These are phyloP conservation scores for Vanrija pseudolonga DNA, from an alignment of 1,284 basidiomycete genomes.

Conservation along the genomic window DNA sequence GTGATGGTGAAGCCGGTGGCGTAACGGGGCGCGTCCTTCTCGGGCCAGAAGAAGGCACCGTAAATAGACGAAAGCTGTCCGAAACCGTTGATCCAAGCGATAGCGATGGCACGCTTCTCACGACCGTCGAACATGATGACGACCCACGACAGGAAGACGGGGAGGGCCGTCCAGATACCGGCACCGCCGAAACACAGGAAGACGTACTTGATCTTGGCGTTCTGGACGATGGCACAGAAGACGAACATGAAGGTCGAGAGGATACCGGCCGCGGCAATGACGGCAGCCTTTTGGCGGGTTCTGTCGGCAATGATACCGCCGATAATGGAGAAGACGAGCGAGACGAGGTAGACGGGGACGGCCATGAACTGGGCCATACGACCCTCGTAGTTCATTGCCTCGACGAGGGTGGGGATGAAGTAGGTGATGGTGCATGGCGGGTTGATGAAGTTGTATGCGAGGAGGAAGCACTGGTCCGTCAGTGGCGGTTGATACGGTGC, in stretches of 20 bases:
- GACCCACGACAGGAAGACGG: constrained; percentile 39
- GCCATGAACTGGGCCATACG: constrained; percentile 15
- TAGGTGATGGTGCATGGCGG: constrained; percentile 13
- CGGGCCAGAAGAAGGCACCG: constrained; percentile 47
- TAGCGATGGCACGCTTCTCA: constrained; percentile 39
- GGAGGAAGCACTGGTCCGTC: constrained; percentile 1
- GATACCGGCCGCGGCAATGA: constrained; percentile 1
- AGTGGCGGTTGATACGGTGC: not conserved
- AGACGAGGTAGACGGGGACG: constrained; percentile 9
- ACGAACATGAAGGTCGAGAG: constrained; percentile 3
- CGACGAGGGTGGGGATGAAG: constrained; percentile 10
- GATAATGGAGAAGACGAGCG: constrained; percentile 5
- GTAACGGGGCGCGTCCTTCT: constrained; percentile 31
- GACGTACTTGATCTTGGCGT: constrained; percentile 2
- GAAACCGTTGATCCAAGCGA: constrained; percentile 40
- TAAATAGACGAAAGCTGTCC: constrained; percentile 39
- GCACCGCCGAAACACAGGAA: constrained; percentile 38
- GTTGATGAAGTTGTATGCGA: constrained; percentile 4
- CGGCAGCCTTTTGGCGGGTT: constrained; percentile 14
- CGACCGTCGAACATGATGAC: constrained; percentile 41
- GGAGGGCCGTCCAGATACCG: constrained; percentile 40
- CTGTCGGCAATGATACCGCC: constrained; percentile 43
- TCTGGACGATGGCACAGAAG: constrained; percentile 5
- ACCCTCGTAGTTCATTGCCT: constrained; percentile 5
- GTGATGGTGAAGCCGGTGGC: constrained; percentile 37